Evolutionary conservation across 2,329 filamentous ascomycete species (phyloP).

Genomic region (Clonostachys rosea): DNA sequence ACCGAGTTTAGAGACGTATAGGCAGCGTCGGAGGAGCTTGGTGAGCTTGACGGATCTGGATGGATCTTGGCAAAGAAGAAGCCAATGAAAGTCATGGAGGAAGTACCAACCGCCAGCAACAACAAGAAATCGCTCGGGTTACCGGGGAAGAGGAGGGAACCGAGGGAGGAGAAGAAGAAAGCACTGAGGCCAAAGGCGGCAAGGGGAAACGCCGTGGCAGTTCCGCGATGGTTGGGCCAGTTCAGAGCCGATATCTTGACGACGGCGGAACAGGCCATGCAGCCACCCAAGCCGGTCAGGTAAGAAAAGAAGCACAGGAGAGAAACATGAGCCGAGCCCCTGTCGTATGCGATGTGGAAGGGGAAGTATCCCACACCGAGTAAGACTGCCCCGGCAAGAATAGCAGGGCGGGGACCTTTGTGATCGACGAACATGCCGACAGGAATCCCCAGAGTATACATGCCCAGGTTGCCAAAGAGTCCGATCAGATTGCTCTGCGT

Average conservation of each 20-base stretch:
- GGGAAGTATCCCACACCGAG: slow-evolving; percentile 82
- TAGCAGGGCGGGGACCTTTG: slow-evolving; percentile 73
- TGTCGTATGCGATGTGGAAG: slow-evolving; percentile 73
- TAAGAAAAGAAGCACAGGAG: slow-evolving; percentile 79
- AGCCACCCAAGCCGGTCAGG: slow-evolving; percentile 83
- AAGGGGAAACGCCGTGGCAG: slow-evolving; percentile 88
- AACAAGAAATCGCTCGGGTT: slow-evolving; percentile 79
- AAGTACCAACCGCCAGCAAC: slow-evolving; percentile 76
- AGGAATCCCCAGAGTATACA: slow-evolving; percentile 89
- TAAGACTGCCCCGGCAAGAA: slow-evolving; percentile 68
- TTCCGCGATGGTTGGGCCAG: slow-evolving; percentile 86
- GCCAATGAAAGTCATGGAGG: slow-evolving; percentile 66
- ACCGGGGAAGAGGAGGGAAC: slow-evolving; percentile 73
- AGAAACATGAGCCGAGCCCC: slow-evolving; percentile 53
- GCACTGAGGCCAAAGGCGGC: slow-evolving; percentile 93
- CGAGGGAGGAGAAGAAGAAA: slow-evolving; percentile 87
- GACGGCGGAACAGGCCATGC: slow-evolving; percentile 82
- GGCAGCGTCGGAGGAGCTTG: slow-evolving; percentile 15
- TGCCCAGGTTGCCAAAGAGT: slow-evolving; percentile 80
- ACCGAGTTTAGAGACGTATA: slow-evolving; percentile 44
- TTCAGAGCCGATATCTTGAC: slow-evolving; percentile 87
- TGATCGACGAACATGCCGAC: slow-evolving; percentile 83
- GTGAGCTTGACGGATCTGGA: slow-evolving; percentile 32
- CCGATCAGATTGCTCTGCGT: slow-evolving; percentile 91
- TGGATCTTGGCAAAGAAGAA: slow-evolving; percentile 84